These are phyloP conservation scores for Alloteropsis angusta DNA, from an alignment of 202 grass and related monocot genomes.

Conservation along the genomic window DNA sequence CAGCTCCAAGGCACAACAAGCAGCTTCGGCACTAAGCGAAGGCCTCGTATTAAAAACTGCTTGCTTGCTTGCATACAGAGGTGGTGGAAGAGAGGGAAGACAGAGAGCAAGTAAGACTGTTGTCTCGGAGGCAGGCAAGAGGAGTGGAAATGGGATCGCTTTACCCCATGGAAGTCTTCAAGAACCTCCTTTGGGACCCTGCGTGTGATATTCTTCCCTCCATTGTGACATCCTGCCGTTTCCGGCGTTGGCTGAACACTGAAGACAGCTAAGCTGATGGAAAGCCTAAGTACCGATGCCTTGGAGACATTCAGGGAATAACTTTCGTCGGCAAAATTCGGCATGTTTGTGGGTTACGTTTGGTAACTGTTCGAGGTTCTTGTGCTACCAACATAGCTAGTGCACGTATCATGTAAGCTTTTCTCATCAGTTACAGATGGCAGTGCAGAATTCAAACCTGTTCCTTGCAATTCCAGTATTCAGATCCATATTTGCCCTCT, in stretches of 20 bases:
- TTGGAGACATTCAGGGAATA: slow-evolving; percentile 3
- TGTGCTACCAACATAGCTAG: neutral
- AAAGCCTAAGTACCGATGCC: neutral
- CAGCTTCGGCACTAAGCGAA: slow-evolving; percentile 41
- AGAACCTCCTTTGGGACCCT: slow-evolving; percentile 8
- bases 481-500: neutral
- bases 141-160: slow-evolving; percentile 44
- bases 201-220: slow-evolving; percentile 12
- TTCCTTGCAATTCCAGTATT: neutral
- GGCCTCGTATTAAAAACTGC: slow-evolving; percentile 31
- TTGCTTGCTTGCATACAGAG: slow-evolving; percentile 30
- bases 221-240: neutral
- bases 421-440: neutral
- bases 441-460: neutral
- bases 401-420: neutral
- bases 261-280: slow-evolving; percentile 13
- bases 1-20: slow-evolving; percentile 22
- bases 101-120: slow-evolving; percentile 20
- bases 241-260: slow-evolving; percentile 1
- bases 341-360: neutral
- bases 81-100: neutral
- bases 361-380: slow-evolving; percentile 17
- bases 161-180: slow-evolving; percentile 38
- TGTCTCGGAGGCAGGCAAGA: slow-evolving; percentile 32
- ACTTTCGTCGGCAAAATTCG: slow-evolving; percentile 8